Base-by-base conservation (phyloP, 345 rosid species). In the Salix exigua region DNA sequence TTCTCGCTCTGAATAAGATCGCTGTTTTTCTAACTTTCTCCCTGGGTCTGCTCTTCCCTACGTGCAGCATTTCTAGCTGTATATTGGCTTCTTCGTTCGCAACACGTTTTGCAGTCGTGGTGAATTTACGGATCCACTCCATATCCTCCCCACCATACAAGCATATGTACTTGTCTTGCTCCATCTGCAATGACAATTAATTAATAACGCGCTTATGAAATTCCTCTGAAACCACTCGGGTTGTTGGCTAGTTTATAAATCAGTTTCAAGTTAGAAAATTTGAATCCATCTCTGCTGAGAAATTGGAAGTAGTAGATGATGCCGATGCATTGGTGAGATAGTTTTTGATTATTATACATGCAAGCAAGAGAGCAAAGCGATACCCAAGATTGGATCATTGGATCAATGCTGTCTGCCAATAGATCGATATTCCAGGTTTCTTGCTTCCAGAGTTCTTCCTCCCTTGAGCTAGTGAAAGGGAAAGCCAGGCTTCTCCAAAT, bases 81-180 rank as follows among this genome's bases (percentile, higher is more conserved):
- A 91, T 86, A 7, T 70, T 68, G 17, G 92, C 91, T 1, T 74
- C 91, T 1, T 74, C 80, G 63, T 25, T n/a, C 0, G 95, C 89
- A 9, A 84, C 85, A 7, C 50, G 35, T 6, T 74, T 50, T 73
- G 88, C 85, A 0, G 85, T 40, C 16, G 2, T 25, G 12, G 92
- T 85, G 80, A 82, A 88, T 25, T 72, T 88, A 23, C 83, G 78
- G 79, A 92, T 91, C 97, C 97, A 89, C 2, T 87, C 90, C 2
- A 87, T 72, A 78, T 92, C 92, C 79, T 89, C 95, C 68, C 97
- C 97, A 31, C 97, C 97, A 72, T 88, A 92, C 53, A 92, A 76
- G 83, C 92, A 92, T 70, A 91, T 86, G 80, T 70, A 75, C 78
- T 84, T 91, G 13, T 85, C 89, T n/a, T 30, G 68, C 0, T 1